Evolutionary conservation across 1,284 basidiomycete species (phyloP).

Genomic region (Termitomyces sp.): DNA sequence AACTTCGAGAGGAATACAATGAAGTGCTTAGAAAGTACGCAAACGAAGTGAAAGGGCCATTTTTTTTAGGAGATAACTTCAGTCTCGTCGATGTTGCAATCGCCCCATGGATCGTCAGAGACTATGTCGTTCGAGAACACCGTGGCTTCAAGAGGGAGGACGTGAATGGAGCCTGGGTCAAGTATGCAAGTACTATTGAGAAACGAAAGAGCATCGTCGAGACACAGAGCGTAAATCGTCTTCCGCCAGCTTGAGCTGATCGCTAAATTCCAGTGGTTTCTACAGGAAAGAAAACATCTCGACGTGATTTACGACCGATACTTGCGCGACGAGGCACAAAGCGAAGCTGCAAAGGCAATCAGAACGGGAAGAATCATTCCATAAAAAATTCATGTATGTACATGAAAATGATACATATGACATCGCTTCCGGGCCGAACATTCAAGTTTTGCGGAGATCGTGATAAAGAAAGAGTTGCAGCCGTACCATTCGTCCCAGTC

Average conservation of each 20-base stretch:
- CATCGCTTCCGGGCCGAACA: no score
- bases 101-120: constrained; percentile 53
- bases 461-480: no score
- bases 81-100: constrained; percentile 54
- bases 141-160: constrained; percentile 43
- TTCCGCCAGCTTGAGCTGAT: background rate
- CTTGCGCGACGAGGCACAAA: constrained; percentile 53
- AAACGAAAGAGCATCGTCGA: constrained; percentile 43
- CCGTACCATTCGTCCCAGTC: no score
- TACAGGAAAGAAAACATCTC: constrained; percentile 43
- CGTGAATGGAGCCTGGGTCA: constrained; percentile 41
- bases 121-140: constrained; percentile 44
- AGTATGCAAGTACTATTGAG: constrained; percentile 39
- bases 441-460: no score
- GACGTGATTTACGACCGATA: constrained; percentile 50
- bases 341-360: constrained; percentile 55
- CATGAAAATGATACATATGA: background rate
- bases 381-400: constrained; percentile 21
- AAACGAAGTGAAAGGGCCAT: constrained; percentile 49
- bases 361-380: constrained; percentile 44
- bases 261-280: background rate
- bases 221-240: constrained; percentile 43
- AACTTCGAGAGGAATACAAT: constrained; percentile 39
- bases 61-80: constrained; percentile 53
- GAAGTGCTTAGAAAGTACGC: constrained; percentile 42